Evolutionary conservation across 768 basidiomycete genomes (phyloP), one percentile per base, ranked within the genome.

Genomic region (Symmetrospora coprosmae): DNA sequence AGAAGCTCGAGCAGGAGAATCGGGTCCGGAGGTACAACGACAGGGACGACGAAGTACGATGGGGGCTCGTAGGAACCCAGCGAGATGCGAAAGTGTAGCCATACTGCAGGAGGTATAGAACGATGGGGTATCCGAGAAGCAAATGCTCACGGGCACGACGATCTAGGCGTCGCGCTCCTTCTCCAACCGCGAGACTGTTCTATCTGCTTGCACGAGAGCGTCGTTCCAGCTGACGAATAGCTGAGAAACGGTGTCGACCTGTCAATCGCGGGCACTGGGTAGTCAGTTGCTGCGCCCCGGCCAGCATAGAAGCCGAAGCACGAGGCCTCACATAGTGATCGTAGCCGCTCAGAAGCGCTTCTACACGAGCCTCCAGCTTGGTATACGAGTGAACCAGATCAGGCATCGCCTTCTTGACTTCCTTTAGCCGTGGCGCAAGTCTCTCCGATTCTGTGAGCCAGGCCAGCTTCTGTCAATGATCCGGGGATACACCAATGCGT

Each of bases 1-100:
- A 73, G 59, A 92, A 92, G 72, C 72, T 90, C 51, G 76, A 80
- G 66, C 72, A 68, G 1, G 88, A 91, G 46, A 80, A 79, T 1
- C 72, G 74, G 41, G 83, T 85, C 4, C 72, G 69, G 61, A 71
- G 68, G 4, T 62, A 34, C 4, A 25, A 38, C 8, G 58, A 27
- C 21, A 50, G 50, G 31, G 58, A 50, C 35, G 34, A 23, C 27
- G 45, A 43, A n/a, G 40, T 45, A 5, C 30, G 19, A 55, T 55
- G 52, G 52, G 52, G 25, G 25, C 38, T 55, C 4, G 52, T 38
- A 3, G 33, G 33, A 2, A 33, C n/a, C n/a, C n/a, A n/a, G n/a
- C n/a, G 33, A 5, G 40, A 33, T 19, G 37, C 52, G 11, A 55
- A 55, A 21, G 34, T 62, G 11, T 59, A 27, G 30, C 21, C 19